Conservation (phyloP, 2,329 filamentous ascomycete species). For the Colletotrichum cereale region DNA sequence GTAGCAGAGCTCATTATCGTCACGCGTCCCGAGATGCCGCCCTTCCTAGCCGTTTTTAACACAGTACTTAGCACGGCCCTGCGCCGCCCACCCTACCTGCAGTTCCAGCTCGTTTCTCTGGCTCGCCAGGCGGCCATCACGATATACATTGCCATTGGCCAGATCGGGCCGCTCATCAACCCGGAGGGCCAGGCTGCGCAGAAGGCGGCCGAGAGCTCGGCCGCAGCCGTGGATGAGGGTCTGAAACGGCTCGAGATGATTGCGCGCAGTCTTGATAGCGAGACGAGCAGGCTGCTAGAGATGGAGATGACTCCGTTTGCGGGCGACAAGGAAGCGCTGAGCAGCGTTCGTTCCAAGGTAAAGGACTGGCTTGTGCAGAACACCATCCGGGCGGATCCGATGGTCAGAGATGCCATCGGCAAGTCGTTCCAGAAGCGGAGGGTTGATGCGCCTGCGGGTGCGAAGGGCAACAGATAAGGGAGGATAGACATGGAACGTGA, state of each 20-base stretch:
- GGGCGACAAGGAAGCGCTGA: conserved; percentile 75
- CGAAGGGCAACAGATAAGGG: conserved; percentile 61
- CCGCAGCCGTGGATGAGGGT: conserved; percentile 53
- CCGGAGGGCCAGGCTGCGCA: conserved; percentile 51
- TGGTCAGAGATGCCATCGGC: conserved; percentile 84
- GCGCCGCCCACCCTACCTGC: conserved; percentile 75
- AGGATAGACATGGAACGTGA: background rate
- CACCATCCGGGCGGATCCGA: conserved; percentile 81
- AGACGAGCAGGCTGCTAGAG: conserved; percentile 77
- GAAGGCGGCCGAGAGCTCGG: conserved; percentile 43
- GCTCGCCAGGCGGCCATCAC: conserved; percentile 83
- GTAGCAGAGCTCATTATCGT: conserved; percentile 69
- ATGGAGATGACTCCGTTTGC: conserved; percentile 86
- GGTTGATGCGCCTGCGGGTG: conserved; percentile 72
- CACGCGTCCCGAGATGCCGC: conserved; percentile 66
- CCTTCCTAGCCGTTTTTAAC: conserved; percentile 59
- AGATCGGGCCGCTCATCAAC: conserved; percentile 78
- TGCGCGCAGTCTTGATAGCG: conserved; percentile 72
- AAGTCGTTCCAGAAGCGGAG: conserved; percentile 74
- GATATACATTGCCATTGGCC: conserved; percentile 84
- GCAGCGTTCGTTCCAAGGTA: conserved; percentile 77
- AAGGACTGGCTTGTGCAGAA: conserved; percentile 92
- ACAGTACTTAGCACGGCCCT: conserved; percentile 54
- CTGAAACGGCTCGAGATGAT: conserved; percentile 75
- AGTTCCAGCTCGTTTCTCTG: conserved; percentile 85